Evolutionary conservation across 106 monocot species (phyloP), one percentile per base, ranked within the genome.

Genomic region (Phalaenopsis aphrodite): DNA sequence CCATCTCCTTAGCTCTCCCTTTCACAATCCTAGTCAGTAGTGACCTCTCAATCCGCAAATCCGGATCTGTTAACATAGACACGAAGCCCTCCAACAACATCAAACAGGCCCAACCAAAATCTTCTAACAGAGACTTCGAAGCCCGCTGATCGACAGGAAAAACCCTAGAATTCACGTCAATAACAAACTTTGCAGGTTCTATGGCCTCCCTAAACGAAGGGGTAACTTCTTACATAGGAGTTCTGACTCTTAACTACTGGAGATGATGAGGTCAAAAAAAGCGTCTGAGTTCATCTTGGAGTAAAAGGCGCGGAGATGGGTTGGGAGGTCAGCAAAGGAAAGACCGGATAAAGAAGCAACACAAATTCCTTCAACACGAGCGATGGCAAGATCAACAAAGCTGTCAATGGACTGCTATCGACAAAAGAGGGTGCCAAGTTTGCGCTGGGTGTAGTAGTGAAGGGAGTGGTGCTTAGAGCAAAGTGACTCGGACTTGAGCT

Each of bases 31-130:
- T 91, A 1, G 96, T 89, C 30, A 96, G 86, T 81, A 96, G 24
- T 46, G 69, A 77, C 81, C 95, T 86, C 21, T 80, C 77, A 21
- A 65, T 52, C 42, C 95, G 91, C 39, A 91, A 47, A 77, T 91
- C 85, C 9, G 93, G 93, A 83, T 96, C 93, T 15, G 84, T 87
- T 43, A 93, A 65, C 3, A 83, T 89, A 1, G 84, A 84, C 39
- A 87, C 85, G 78, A 91, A 66, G 5, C 89, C 73, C 79, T 93
- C 96, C 75, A 96, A 80, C 5, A 96, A 73, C 84, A 96, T 76
- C 66, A 96, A 87, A 64, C 87, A 88, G 52, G 84, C 91, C 96
- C 96, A 96, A 1, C 87, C 91, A 14, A 86, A 79, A 77, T 96
- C 96, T 46, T 69, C 77, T 36, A 45, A 41, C 14, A 80, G 82